Conservation (phyloP, 768 basidiomycete species). For the Suillus subaureus region DNA sequence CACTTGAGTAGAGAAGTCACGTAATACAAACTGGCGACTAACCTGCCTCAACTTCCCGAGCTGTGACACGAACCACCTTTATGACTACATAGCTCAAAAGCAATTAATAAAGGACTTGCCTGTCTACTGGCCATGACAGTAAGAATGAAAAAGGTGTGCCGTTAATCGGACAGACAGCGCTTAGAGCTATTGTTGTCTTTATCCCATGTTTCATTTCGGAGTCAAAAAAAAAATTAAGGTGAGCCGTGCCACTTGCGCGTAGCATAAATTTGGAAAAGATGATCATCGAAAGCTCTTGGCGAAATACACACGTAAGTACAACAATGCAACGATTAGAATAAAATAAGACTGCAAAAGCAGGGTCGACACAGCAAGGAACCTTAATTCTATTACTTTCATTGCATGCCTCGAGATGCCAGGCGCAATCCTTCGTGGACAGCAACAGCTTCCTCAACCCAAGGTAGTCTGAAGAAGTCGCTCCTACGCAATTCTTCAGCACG, state of each 20-base stretch:
- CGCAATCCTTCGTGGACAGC: no score
- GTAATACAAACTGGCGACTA: constrained; percentile 21
- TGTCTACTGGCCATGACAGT: constrained; percentile 65
- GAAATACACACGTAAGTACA: neutral
- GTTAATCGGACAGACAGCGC: neutral
- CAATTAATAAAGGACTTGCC: constrained; percentile 37
- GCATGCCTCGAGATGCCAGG: no score
- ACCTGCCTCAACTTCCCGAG: constrained; percentile 82
- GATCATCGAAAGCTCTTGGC: no score
- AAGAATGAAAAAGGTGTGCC: constrained; percentile 8
- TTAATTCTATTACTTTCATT: neutral
- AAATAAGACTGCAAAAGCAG: no score
- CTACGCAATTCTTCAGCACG: constrained; percentile 87
- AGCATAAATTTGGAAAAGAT: no score
- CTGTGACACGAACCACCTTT: constrained; percentile 37
- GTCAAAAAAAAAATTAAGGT: neutral
- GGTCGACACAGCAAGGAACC: no score
- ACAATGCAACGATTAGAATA: neutral
- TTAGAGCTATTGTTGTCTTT: constrained; percentile 15
- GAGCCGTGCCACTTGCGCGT: no score
- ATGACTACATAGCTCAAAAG: neutral
- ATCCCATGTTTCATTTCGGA: constrained; percentile 33
- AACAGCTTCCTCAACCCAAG: no score
- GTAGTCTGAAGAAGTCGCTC: constrained; percentile 76
- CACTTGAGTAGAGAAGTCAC: constrained; percentile 8